phyloP scores from a whole-genome alignment of 805 yeast species.

The Suhomyces sp. region DNA sequence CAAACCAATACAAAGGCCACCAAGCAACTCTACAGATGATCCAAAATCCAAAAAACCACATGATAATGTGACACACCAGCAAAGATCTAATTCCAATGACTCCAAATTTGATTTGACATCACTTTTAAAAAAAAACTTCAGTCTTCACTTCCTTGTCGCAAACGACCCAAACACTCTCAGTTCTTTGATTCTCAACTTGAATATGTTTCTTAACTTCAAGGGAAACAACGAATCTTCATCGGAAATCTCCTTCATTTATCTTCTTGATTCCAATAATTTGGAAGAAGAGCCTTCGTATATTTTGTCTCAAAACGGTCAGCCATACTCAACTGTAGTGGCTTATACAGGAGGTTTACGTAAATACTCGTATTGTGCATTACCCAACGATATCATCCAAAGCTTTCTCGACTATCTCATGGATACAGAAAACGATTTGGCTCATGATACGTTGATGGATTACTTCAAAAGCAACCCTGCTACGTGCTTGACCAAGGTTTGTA shows the following conservation, averaged over 20 bases:
- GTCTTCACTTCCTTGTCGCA: conserved; percentile 30
- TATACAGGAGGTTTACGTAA: conserved; percentile 42
- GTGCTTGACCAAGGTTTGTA: conserved; percentile 25
- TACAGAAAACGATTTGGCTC: conserved; percentile 2
- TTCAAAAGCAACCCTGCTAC: conserved; percentile 13
- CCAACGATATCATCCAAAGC: conserved; percentile 25
- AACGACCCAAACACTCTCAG: conserved; percentile 31
- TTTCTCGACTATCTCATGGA: conserved; percentile 22
- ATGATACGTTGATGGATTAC: conserved; percentile 13
- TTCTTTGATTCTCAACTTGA: conserved; percentile 33
- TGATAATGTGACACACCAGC: neutral
- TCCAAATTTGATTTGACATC: conserved; percentile 31
- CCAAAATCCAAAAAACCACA: neutral
- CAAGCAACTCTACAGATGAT: neutral
- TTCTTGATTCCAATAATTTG: conserved; percentile 15
- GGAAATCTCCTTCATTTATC: conserved; percentile 21
- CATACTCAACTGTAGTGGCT: conserved; percentile 30
- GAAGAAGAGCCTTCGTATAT: conserved; percentile 29
- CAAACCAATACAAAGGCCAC: neutral
- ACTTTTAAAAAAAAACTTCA: conserved; percentile 36
- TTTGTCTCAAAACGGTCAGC: conserved; percentile 23
- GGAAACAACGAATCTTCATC: conserved; percentile 9
- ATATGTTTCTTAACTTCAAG: conserved; percentile 31
- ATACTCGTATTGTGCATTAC: conserved; percentile 36
- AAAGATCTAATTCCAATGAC: conserved; percentile 3